Conservation (phyloP, 805 yeast genomes). For the Candida coleopterorum region DNA sequence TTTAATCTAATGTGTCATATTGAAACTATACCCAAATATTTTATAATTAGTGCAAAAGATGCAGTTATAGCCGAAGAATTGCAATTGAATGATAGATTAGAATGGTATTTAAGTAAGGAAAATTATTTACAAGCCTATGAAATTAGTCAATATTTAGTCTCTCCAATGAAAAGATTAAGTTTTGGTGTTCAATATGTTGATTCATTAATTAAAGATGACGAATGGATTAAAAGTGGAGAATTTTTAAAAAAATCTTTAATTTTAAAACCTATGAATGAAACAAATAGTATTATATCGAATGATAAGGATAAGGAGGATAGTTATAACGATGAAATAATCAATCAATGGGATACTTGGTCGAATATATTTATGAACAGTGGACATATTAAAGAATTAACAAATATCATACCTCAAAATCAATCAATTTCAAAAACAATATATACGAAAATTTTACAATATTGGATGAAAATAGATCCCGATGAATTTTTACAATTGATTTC, state of each 20-base stretch:
- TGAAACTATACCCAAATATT: constrained; percentile 46
- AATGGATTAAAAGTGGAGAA: constrained; percentile 54
- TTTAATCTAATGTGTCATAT: constrained; percentile 59
- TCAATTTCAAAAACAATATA: constrained; percentile 21
- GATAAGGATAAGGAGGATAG: constrained; percentile 13
- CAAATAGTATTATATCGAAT: constrained; percentile 28
- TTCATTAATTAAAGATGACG: constrained; percentile 31
- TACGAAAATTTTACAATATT: constrained; percentile 45
- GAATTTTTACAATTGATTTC: constrained; percentile 41
- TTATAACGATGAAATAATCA: constrained; percentile 18
- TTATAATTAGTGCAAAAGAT: constrained; percentile 74
- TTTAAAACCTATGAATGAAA: constrained; percentile 9
- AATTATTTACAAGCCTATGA: constrained; percentile 72
- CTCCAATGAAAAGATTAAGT: constrained; percentile 45
- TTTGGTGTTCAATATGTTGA: constrained; percentile 59
- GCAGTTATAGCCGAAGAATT: constrained; percentile 72
- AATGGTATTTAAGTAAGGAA: constrained; percentile 62
- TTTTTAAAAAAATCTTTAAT: constrained; percentile 24
- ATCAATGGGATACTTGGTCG: constrained; percentile 66
- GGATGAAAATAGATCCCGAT: constrained; percentile 26
- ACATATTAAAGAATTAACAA: constrained; percentile 44
- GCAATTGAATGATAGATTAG: constrained; percentile 61
- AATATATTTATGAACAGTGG: constrained; percentile 45
- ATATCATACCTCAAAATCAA: constrained; percentile 47
- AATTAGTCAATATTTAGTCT: constrained; percentile 56